These are phyloP conservation scores for Pseudogymnoascus sp. DNA, from an alignment of 2,329 filamentous ascomycete genomes.

Conservation along the genomic window DNA sequence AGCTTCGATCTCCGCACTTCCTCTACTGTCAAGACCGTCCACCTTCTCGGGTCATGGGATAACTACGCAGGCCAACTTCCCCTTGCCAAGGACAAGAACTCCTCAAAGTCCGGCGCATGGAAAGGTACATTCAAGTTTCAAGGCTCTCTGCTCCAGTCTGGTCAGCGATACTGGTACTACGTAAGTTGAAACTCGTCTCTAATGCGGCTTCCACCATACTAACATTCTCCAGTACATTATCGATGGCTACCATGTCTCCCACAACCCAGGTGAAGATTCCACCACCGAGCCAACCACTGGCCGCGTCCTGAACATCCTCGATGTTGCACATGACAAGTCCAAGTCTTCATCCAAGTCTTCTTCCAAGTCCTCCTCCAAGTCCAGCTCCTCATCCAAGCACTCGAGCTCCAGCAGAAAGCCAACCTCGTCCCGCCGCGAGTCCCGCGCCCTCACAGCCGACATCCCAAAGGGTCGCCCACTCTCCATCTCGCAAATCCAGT, in stretches of 20 bases:
- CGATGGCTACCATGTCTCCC: conserved; percentile 94
- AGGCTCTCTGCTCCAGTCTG: conserved; percentile 72
- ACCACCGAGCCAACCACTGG: conserved; percentile 93
- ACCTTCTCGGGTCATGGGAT: conserved; percentile 97
- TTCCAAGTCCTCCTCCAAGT: conserved; percentile 33
- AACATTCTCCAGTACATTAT: conserved; percentile 65
- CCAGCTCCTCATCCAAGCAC: conserved; percentile 31
- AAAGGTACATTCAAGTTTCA: conserved; percentile 96
- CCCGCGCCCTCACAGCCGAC: conserved; percentile 46
- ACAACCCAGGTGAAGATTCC: conserved; percentile 84
- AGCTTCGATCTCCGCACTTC: conserved; percentile 95
- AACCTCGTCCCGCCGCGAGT: conserved; percentile 31
- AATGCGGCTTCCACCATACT: background rate
- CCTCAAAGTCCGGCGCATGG: conserved; percentile 84
- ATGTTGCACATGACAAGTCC: conserved; percentile 58
- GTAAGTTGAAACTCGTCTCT: conserved; percentile 29
- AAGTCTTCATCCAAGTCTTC: conserved; percentile 38
- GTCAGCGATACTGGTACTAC: conserved; percentile 99
- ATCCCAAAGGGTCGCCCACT: conserved; percentile 83
- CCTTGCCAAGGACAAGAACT: conserved; percentile 76
- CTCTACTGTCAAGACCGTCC: conserved; percentile 92
- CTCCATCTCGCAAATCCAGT: conserved; percentile 80
- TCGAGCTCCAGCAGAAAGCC: conserved; percentile 41
- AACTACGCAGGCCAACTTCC: conserved; percentile 91
- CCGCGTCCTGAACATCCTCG: conserved; percentile 94